phyloP scores from a whole-genome alignment of 805 yeast species.

The Candida corydali region DNA sequence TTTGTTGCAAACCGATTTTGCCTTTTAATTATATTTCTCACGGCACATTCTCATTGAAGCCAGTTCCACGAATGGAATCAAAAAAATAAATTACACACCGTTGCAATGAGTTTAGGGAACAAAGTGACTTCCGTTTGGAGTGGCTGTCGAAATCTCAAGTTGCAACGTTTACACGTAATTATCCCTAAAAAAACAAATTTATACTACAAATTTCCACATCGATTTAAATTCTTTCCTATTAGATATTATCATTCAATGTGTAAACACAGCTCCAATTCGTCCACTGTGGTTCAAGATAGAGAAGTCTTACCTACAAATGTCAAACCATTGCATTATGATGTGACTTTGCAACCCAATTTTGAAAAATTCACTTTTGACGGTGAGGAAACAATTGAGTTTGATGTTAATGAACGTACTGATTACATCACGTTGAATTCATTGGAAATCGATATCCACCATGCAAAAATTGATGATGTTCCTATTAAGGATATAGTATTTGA shows the following conservation, averaged over 20 bases:
- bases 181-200: no score
- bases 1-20: no score
- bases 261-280: constrained; percentile 9
- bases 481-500: constrained; percentile 22
- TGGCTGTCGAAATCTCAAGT: no score
- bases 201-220: neutral
- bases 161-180: no score
- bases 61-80: neutral
- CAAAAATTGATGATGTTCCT: constrained; percentile 29
- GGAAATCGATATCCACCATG: constrained; percentile 60
- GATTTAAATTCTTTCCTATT: neutral
- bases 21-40: no score
- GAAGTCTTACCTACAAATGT: constrained; percentile 42
- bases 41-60: no score
- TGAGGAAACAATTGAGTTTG: constrained; percentile 48
- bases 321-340: constrained; percentile 37
- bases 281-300: constrained; percentile 21
- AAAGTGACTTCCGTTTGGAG: no score
- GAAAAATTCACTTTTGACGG: constrained; percentile 59
- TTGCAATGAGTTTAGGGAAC: no score
- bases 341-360: constrained; percentile 42
- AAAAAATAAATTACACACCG: no score
- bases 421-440: constrained; percentile 54
- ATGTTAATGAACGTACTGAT: constrained; percentile 45
- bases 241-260: constrained; percentile 11